phyloP scores from a whole-genome alignment of 2,329 filamentous ascomycete genomes.

The Lasiodiplodia gonubiensis region DNA sequence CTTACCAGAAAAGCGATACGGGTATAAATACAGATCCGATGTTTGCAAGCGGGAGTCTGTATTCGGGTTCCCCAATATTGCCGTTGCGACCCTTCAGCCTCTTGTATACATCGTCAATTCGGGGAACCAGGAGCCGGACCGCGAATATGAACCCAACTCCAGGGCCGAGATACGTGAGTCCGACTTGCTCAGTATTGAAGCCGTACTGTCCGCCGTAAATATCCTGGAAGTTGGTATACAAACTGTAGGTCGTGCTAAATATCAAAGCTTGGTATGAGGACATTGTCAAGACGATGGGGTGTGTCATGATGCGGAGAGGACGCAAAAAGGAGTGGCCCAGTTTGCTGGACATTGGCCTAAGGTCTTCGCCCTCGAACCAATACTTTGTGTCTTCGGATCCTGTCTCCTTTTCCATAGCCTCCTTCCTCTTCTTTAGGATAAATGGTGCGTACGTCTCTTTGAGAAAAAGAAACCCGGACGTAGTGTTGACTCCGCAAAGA shows the following conservation, averaged over 20 bases:
- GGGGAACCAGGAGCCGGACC: conserved; percentile 54
- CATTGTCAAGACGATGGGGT: conserved; percentile 56
- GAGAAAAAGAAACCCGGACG: conserved; percentile 51
- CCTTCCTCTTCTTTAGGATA: conserved; percentile 38
- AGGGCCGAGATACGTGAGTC: conserved; percentile 53
- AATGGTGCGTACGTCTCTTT: conserved; percentile 53
- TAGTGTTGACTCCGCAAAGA: conserved; percentile 49
- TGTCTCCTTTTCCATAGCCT: conserved; percentile 41
- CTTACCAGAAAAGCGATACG: conserved; percentile 50
- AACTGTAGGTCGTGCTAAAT: conserved; percentile 55
- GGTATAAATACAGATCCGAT: conserved; percentile 53
- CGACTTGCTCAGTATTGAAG: conserved; percentile 54
- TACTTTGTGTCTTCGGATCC: conserved; percentile 48
- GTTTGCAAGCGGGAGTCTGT: conserved; percentile 53
- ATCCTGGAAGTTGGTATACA: conserved; percentile 56
- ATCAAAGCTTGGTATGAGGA: conserved; percentile 54
- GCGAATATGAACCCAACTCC: conserved; percentile 52
- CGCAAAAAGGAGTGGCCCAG: conserved; percentile 46
- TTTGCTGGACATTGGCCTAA: conserved; percentile 45
- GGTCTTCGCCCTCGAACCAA: conserved; percentile 51
- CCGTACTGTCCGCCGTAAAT: conserved; percentile 53
- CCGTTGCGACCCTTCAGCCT: conserved; percentile 48
- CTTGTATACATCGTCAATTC: conserved; percentile 57
- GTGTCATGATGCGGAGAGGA: conserved; percentile 51
- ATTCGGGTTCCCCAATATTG: conserved; percentile 51